Percentiles rank a stretch among this genome's conserved stretches.
Evolutionary conservation across 2,329 filamentous ascomycete species (phyloP).

Genomic region (Pseudogymnoascus sp.): DNA sequence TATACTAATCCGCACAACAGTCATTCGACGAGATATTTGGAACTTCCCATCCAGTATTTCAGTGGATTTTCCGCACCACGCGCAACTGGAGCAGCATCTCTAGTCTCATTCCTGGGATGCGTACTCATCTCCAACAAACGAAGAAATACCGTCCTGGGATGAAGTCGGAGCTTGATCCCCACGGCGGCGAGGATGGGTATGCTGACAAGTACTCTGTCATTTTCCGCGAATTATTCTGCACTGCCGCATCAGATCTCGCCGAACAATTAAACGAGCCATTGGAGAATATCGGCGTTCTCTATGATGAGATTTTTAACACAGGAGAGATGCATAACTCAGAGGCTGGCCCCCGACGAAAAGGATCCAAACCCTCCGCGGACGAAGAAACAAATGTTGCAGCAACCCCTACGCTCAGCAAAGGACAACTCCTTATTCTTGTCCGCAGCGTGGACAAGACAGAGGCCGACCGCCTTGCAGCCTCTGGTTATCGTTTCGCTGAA

Average conservation of each 20-base stretch:
- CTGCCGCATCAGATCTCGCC: slow-evolving; percentile 69
- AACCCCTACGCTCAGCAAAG: slow-evolving; percentile 50
- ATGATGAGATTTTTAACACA: slow-evolving; percentile 68
- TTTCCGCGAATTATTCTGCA: slow-evolving; percentile 77
- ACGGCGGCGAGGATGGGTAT: slow-evolving; percentile 47
- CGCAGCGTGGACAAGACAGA: slow-evolving; percentile 55
- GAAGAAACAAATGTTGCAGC: slow-evolving; percentile 32
- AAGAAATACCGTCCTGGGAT: slow-evolving; percentile 30
- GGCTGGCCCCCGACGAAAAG: background rate
- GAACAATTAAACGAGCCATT: slow-evolving; percentile 57
- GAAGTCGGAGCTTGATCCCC: slow-evolving; percentile 37
- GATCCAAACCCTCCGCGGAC: slow-evolving; percentile 26
- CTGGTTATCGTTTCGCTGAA: slow-evolving; percentile 72
- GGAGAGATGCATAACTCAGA: slow-evolving; percentile 33
- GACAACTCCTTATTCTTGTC: slow-evolving; percentile 75
- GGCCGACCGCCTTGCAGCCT: slow-evolving; percentile 55
- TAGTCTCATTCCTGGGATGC: slow-evolving; percentile 65
- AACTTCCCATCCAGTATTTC: slow-evolving; percentile 69
- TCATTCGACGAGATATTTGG: slow-evolving; percentile 69
- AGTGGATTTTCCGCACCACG: slow-evolving; percentile 80
- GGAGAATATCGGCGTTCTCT: slow-evolving; percentile 59
- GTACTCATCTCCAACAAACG: slow-evolving; percentile 55
- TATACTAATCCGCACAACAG: slow-evolving; percentile 23
- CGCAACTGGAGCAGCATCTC: slow-evolving; percentile 67
- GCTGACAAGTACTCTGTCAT: slow-evolving; percentile 66